Conservation (phyloP, 1,284 basidiomycete species). For the Heterobasidion irregulare region DNA sequence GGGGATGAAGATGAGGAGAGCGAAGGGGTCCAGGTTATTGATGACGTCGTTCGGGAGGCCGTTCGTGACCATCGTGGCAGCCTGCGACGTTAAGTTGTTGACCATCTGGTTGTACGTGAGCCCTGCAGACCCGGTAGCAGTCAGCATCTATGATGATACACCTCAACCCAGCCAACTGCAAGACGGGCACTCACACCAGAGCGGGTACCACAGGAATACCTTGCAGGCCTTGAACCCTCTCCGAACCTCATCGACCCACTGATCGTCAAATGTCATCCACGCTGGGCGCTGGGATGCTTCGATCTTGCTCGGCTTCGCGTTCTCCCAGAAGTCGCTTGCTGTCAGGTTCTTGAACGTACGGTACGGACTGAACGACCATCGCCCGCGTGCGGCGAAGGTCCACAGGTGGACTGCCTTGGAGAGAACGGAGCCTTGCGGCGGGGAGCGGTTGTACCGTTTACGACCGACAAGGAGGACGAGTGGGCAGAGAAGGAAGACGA, state of each 20-base stretch:
- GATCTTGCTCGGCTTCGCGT: slow-evolving; percentile 57
- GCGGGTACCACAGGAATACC: slow-evolving; percentile 74
- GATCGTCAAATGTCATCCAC: slow-evolving; percentile 74
- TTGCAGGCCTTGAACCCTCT: slow-evolving; percentile 80
- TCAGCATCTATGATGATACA: background rate
- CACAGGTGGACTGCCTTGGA: slow-evolving; percentile 40
- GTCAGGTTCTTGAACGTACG: slow-evolving; percentile 38
- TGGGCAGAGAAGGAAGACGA: slow-evolving; percentile 62
- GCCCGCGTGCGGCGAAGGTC: slow-evolving; percentile 39
- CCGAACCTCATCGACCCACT: slow-evolving; percentile 78
- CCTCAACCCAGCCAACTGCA: background rate
- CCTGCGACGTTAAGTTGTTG: slow-evolving; percentile 77
- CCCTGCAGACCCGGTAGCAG: slow-evolving; percentile 34
- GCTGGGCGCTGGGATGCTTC: slow-evolving; percentile 32
- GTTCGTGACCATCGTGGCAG: slow-evolving; percentile 63
- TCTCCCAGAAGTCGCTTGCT: slow-evolving; percentile 72
- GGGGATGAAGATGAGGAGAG: slow-evolving; percentile 69
- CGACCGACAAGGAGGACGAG: slow-evolving; percentile 61
- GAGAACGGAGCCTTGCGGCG: slow-evolving; percentile 77
- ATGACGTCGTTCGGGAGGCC: slow-evolving; percentile 79
- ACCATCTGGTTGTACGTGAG: slow-evolving; percentile 68
- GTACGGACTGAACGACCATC: slow-evolving; percentile 54
- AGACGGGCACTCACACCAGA: slow-evolving; percentile 45
- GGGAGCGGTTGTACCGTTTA: slow-evolving; percentile 57
- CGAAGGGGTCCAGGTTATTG: slow-evolving; percentile 74